These are phyloP conservation scores for Tephrocybe sp. DNA, from an alignment of 768 basidiomycete species.

Conservation along the genomic window DNA sequence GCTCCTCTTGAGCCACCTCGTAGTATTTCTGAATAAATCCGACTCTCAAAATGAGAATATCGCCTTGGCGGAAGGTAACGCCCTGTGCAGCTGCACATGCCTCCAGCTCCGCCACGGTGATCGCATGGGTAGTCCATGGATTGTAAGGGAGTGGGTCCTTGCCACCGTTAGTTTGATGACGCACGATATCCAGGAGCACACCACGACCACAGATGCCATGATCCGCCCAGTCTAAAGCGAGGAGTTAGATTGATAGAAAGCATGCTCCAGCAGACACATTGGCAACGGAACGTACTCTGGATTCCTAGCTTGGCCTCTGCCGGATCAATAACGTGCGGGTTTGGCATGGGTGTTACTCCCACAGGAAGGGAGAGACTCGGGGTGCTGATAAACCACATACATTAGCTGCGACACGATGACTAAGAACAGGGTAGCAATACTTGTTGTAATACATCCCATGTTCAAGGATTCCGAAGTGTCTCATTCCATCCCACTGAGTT, in stretches of 20 bases:
- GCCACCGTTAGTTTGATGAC: conserved; percentile 41
- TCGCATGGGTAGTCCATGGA: conserved; percentile 55
- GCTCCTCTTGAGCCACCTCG: conserved; percentile 36
- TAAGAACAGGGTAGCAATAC: conserved; percentile 24
- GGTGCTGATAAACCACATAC: conserved; percentile 29
- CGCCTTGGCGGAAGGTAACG: conserved; percentile 53
- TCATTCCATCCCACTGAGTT: conserved; percentile 67
- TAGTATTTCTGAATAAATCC: conserved; percentile 64
- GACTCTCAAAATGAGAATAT: conserved; percentile 57
- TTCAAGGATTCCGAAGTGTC: conserved; percentile 52
- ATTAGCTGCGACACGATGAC: neutral
- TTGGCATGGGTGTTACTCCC: conserved; percentile 45
- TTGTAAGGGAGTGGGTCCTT: conserved; percentile 48
- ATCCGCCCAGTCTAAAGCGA: conserved; percentile 56
- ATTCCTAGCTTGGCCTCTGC: conserved; percentile 54
- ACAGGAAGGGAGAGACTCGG: conserved; percentile 37
- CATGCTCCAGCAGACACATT: neutral
- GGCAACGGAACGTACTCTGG: conserved; percentile 59
- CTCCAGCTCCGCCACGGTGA: conserved; percentile 53
- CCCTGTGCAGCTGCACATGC: conserved; percentile 58
- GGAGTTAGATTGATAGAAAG: conserved; percentile 5
- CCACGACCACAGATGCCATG: conserved; percentile 72
- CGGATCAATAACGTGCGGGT: conserved; percentile 47
- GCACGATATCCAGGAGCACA: conserved; percentile 62
- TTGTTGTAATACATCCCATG: conserved; percentile 64